Percentiles rank a stretch among this genome's conserved stretches.
Conservation (phyloP, 441 rosid genomes). For the Syzygium syzygioides region DNA sequence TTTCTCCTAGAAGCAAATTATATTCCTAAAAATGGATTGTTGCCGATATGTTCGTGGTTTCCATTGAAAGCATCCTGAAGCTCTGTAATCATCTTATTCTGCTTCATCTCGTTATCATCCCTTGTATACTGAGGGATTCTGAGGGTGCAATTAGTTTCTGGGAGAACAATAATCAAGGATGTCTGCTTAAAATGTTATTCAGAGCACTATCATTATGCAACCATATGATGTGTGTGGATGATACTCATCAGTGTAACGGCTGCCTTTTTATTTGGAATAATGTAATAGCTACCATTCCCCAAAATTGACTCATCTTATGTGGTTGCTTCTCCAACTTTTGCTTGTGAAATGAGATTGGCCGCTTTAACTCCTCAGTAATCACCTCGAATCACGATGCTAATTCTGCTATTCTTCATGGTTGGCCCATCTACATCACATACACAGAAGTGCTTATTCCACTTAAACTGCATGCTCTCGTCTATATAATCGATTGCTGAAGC, state of each 20-base stretch:
- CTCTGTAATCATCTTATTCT: background rate
- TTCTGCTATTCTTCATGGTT: background rate
- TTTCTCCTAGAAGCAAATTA: background rate
- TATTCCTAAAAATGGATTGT: background rate
- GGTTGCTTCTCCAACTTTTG: background rate
- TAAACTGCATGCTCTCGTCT: background rate
- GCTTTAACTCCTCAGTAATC: background rate
- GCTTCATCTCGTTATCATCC: background rate
- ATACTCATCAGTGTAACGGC: background rate
- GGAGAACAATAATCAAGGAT: background rate
- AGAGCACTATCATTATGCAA: background rate
- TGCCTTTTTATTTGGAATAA: background rate
- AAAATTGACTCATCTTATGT: background rate
- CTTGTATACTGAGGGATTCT: background rate
- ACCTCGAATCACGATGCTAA: background rate
- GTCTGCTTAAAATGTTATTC: background rate
- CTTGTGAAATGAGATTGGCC: background rate
- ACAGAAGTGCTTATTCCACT: background rate
- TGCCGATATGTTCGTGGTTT: background rate
- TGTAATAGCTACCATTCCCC: background rate
- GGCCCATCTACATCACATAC: background rate
- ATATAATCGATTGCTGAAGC: background rate
- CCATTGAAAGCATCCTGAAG: background rate
- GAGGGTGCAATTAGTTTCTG: background rate
- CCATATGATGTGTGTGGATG: background rate